phyloP scores from a whole-genome alignment of 805 yeast genomes.

The Starmerella khaoyaiensis region DNA sequence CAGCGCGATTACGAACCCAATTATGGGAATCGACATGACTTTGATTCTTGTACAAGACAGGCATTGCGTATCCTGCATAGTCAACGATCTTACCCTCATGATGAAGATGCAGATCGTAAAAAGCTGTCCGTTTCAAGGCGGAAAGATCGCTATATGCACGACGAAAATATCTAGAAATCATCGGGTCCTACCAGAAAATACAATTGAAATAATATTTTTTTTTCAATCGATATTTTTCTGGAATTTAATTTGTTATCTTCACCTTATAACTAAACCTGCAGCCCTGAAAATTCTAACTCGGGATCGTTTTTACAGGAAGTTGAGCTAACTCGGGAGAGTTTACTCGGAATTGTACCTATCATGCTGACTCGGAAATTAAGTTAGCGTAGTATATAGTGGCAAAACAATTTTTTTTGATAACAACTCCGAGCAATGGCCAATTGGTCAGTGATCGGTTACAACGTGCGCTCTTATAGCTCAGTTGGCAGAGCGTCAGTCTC shows the following conservation, averaged over 20 bases:
- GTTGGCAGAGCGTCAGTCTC: conserved; percentile 18
- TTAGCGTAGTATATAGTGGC: too few species aligned
- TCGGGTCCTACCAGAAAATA: too few species aligned
- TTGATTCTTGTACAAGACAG: conserved; percentile 74
- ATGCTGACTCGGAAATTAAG: too few species aligned
- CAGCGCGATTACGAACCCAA: conserved; percentile 83
- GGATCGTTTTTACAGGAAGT: too few species aligned
- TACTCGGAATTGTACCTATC: too few species aligned
- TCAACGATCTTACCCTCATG: conserved; percentile 87
- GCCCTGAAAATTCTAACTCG: too few species aligned
- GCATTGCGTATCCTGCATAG: conserved; percentile 95
- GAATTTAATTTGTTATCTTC: too few species aligned
- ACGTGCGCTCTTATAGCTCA: conserved; percentile 13
- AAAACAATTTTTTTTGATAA: background rate
- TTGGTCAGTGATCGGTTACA: background rate
- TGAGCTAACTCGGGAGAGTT: too few species aligned
- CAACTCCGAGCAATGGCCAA: conserved; percentile 1
- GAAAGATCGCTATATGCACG: conserved; percentile 11
- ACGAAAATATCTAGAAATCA: conserved; percentile 5
- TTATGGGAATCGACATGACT: conserved; percentile 84
- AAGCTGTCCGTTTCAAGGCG: conserved; percentile 43
- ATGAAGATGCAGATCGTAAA: conserved; percentile 64
- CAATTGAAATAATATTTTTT: too few species aligned
- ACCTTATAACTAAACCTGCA: too few species aligned
- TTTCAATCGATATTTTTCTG: too few species aligned